phyloP scores from a whole-genome alignment of 441 rosid species.

The Eruca vesicaria region DNA sequence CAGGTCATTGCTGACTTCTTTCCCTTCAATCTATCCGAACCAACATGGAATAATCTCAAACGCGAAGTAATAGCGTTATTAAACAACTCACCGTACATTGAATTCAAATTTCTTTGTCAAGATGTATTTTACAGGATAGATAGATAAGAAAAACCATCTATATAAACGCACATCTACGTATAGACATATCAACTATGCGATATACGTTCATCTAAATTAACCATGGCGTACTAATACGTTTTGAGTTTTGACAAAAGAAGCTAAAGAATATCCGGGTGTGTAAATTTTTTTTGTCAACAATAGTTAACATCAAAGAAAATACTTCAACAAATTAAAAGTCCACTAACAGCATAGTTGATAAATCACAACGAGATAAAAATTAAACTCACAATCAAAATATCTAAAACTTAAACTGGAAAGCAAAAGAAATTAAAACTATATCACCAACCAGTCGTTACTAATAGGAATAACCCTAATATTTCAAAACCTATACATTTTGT shows the following conservation, averaged over 20 bases:
- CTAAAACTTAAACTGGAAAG: too few relatives aligned
- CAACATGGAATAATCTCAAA: neutral
- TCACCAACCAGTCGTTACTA: too few relatives aligned
- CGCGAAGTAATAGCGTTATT: neutral
- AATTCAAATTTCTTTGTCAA: neutral
- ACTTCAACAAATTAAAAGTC: neutral
- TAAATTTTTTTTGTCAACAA: neutral
- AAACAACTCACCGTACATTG: neutral
- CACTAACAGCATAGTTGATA: neutral
- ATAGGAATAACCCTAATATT: neutral
- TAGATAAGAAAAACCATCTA: slow-evolving; percentile 13
- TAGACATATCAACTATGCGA: neutral
- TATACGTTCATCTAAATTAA: neutral
- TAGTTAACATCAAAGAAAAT: neutral
- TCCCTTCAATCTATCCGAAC: neutral
- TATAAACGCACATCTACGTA: slow-evolving; percentile 19
- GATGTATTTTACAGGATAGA: neutral
- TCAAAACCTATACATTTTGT: neutral
- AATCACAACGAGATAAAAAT: neutral
- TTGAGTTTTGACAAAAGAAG: neutral
- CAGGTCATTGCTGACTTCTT: slow-evolving; percentile 39
- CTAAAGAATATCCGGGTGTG: neutral
- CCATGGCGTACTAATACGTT: slow-evolving; percentile 3
- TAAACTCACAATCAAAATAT: too few relatives aligned
- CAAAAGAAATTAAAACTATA: too few relatives aligned